Evolutionary conservation across 495 filamentous ascomycete species (phyloP), one percentile per base, ranked within the genome.

Genomic region (Penicillium samsonianum): DNA sequence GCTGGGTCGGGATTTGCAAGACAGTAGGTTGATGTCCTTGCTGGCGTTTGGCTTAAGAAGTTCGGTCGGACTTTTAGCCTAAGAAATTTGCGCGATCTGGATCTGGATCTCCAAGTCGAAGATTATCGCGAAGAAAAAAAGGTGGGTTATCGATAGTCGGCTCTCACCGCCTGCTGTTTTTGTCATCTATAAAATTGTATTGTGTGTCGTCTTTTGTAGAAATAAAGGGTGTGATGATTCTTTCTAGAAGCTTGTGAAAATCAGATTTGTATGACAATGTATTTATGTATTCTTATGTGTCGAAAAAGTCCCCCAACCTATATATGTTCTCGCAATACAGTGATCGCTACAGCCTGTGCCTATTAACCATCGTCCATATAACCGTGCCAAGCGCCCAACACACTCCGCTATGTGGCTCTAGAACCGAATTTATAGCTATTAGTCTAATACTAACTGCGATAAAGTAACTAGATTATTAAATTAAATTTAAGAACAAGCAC

Each of bases 71-170:
- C 2, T 7, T 23, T 37, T 17, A 37, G n/a, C 10, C 12, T 44
- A 42, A 31, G 5, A 12, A 55, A 31, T 47, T 45, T 51, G 46
- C 43, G 59, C 55, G 43, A 61, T 57, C 28, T 53, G 31, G 50
- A 53, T 50, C 50, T 44, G 31, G 50, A 53, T 50, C 50, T 44
- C 14, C 20, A 22, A 50, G 25, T 50, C 47, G 41, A 52, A 41
- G 61, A 60, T 48, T 54, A 53, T 58, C 56, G 53, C 47, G 58
- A 63, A 60, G 57, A 68, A 66, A 68, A 68, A 70, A 67, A 65
- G 43, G 66, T 63, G 62, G 60, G 61, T 62, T 70, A 69, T 70
- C 67, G 67, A 70, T 70, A 70, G 63, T 19, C 52, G 33, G 43
- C 1, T n/a, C 35, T 35, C 62, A 69, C 67, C 67, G 67, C 67